phyloP scores from a whole-genome alignment of 495 filamentous ascomycete genomes.

The Neurospora sp. region DNA sequence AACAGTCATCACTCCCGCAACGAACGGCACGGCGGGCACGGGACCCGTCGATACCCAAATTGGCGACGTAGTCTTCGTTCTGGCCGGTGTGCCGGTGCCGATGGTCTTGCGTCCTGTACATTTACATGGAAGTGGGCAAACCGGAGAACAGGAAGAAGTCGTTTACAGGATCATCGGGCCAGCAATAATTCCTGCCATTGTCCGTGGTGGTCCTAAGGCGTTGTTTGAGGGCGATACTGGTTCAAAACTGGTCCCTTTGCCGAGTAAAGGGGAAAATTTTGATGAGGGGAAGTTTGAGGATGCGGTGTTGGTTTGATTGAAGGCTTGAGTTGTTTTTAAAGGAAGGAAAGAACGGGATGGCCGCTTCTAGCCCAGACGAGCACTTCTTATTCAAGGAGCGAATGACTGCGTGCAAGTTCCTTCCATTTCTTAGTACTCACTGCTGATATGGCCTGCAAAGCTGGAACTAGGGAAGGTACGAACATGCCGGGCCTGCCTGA shows the following conservation, averaged over 20 bases:
- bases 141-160: background rate
- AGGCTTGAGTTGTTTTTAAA: background rate
- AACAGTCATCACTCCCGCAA: background rate
- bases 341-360: no score
- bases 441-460: background rate
- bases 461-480: background rate
- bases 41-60: background rate
- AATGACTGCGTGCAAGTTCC: background rate
- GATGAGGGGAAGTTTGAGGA: background rate
- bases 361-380: no score
- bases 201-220: background rate
- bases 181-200: background rate
- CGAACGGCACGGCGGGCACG: background rate
- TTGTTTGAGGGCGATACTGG: background rate
- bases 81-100: background rate
- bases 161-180: background rate
- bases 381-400: no score
- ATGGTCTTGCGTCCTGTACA: background rate
- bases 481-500: background rate
- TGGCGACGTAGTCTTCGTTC: background rate
- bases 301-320: background rate
- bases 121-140: background rate
- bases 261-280: background rate
- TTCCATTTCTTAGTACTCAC: background rate
- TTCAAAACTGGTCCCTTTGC: background rate